Base-by-base conservation (phyloP, 768 basidiomycete genomes). In the Psilocybe cyanescens region DNA sequence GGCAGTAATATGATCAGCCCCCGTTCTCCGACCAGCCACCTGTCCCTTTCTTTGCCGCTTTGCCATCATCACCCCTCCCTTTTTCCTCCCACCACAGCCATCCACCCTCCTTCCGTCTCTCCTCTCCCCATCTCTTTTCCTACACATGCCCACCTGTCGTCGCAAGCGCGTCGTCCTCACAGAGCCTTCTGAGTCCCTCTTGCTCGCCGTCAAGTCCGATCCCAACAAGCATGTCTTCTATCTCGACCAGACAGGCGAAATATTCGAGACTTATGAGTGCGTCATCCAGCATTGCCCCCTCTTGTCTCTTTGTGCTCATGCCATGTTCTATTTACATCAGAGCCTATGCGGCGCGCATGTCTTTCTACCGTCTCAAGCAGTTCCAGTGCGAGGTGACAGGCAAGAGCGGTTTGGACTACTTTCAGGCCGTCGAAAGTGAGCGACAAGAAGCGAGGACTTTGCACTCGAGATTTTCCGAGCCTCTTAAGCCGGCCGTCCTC, bases 341-440 rank as follows among this genome's bases (percentile, higher is more conserved):
- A 69, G 87, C 93, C 24, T 98, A 97, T 79, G 86, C 91, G 48
- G 86, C 92, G 35, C 90, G 97, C 69, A 92, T 97, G 86, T 90
- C 92, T 62, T 99, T 97, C 81, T 97, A 97, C 80, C 86, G 88
- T 57, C 84, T 93, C 61, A 95, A 94, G 71, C 90, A 95, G 71
- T 99, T 98, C 77, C 94, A 97, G 72, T 99, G 97, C 74, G 97
- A 98, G 79, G 94, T 96, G 70, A 95, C 94, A 35, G 95, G 96
- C 75, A 97, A 95, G 79, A 91, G 92, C 66, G 89, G 90, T 57
- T 83, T 99, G 57, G 91, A 94, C 79, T 99, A 95, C 78, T 97
- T 96, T 75, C 88, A 94, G 70, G 97, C 97, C 24, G 81, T 96
- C 48, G 89, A 94, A 68, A 95, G 93, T 60, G 97, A 99, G 76